Evolutionary conservation across 768 basidiomycete genomes (phyloP), one percentile per base, ranked within the genome.

Genomic region (Dacryopinax primogenitus): DNA sequence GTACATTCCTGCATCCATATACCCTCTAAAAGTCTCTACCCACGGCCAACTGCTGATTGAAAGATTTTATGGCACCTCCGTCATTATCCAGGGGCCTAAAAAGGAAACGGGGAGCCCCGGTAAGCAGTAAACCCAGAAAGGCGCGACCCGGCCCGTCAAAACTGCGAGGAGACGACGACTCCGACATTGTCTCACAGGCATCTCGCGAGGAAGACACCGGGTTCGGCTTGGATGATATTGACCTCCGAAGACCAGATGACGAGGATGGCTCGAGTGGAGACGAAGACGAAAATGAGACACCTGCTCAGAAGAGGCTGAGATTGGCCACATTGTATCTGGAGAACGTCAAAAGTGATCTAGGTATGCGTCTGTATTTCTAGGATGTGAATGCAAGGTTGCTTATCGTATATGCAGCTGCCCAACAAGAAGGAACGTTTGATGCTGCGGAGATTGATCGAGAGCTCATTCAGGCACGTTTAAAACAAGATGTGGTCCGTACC

Each of bases 361-460:
- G 86, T 84, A 70, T 74, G 83, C 78, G 66, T 70, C 61, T 63
- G 62, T 21, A 62, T 63, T 32, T 2, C 63, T 34, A 41, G 1
- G 7, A 63, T n/a, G n/a, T 39, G 65, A 12, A 35, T 62, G 61
- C 34, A 33, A 39, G 26, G 32, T 45, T 2, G 7, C 7, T 44
- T n/a, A 23, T 30, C 47, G 33, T 39, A 30, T 1, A 13, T 16
- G 33, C 63, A 12, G 21, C n/a, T n/a, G n/a, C 62, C 30, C 62
- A 67, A 84, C 91, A 86, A 66, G 93, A 93, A 28, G 90, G 88
- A 34, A 92, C 92, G 67, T 93, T 86, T 68, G 95, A 99, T 73
- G 96, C 96, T 3, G 93, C 90, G 1, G 94, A 97, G 70, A 86
- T 98, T 30, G 96, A 99, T 79, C 83, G 84, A 70, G 95, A 97